Percentiles rank a stretch among this genome's conserved stretches.
phyloP scores from a whole-genome alignment of 1,284 basidiomycete species.

The Pyrrhoderma lamaoense region DNA sequence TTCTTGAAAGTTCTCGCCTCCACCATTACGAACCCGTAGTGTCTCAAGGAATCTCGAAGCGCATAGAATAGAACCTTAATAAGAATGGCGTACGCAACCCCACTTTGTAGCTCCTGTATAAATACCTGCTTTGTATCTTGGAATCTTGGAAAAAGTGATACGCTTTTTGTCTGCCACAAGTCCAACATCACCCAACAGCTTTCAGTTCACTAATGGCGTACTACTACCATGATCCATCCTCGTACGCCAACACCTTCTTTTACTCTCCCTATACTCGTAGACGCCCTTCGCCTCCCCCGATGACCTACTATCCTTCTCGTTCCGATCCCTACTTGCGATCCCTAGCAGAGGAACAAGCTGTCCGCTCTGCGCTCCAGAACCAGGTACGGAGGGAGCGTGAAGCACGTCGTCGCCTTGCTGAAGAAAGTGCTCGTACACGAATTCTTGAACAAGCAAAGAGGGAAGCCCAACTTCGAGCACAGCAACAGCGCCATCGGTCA shows the following conservation, averaged over 20 bases:
- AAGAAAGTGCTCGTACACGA: too few relatives aligned
- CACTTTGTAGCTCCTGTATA: too few relatives aligned
- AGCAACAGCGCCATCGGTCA: not conserved
- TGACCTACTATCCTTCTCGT: slow-evolving; percentile 7
- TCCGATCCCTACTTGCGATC: slow-evolving; percentile 12
- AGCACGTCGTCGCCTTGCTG: not conserved
- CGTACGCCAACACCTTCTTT: slow-evolving; percentile 12
- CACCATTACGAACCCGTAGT: not conserved
- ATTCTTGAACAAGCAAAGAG: not conserved
- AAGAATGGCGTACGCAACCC: too few relatives aligned
- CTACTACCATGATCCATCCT: slow-evolving; percentile 9
- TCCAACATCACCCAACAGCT: not conserved
- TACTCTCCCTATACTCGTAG: slow-evolving; percentile 7
- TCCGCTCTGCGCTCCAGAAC: slow-evolving; percentile 4
- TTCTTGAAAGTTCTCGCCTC: slow-evolving; percentile 7
- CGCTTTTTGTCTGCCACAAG: not conserved
- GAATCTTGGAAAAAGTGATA: slow-evolving; percentile 1
- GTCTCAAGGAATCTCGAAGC: not conserved
- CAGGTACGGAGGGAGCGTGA: slow-evolving; percentile 12
- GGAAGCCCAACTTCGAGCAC: not conserved
- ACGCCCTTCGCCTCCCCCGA: slow-evolving; percentile 11
- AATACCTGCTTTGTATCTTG: too few relatives aligned
- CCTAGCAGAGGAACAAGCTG: slow-evolving; percentile 18
- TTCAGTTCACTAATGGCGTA: not conserved
- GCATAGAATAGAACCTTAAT: too few relatives aligned